Base-by-base conservation (phyloP, 495 filamentous ascomycete species). In the Penicillium verhagenii region DNA sequence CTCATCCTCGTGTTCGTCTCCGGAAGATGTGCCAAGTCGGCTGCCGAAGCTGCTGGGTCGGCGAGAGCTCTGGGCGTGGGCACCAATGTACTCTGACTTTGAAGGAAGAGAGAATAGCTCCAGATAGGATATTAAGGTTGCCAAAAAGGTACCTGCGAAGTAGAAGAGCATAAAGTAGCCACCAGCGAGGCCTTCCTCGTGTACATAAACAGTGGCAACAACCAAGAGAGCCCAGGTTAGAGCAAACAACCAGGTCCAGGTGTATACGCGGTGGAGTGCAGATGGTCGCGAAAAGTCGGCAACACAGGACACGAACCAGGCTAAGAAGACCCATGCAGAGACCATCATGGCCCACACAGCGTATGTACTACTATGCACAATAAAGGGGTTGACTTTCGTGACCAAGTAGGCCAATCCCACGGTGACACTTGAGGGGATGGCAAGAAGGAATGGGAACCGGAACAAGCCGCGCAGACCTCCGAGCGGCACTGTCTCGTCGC, bases 311-410 rank as follows among this genome's bases (percentile, higher is more conserved):
- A 96, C 78, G 47, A 91, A 85, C 93, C 93, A 98, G 21, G 88
- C 86, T 21, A 86, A 57, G 57, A 86, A 84, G 59, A 92, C 81
- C 80, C 90, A 97, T 14, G 88, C 79, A 14, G 87, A 86, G 2
- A 96, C 59, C 80, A 91, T 88, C 87, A 93, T 95, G 52, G 83
- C 84, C 86, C 86, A 89, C 1, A 97, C 89, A 2, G 90, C 80
- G 58, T 92, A 96, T 54, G 84, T 79, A 60, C 86, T 92, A 68
- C 90, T 90, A 69, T 96, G 94, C 16, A 93, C 73, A 58, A 97
- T 90, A 55, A 86, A 79, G 3, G 92, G 92, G 62, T 98, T 97
- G 64, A 92, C 65, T 70, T 91, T 95, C 21, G 78, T 81, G 33
- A 95, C 58, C 57, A 97, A 69, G 61, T 87, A 91, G 9, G 88